phyloP scores from a whole-genome alignment of 192 early-diverging fungal genomes.

The Fimicolochytrium jonesii region DNA sequence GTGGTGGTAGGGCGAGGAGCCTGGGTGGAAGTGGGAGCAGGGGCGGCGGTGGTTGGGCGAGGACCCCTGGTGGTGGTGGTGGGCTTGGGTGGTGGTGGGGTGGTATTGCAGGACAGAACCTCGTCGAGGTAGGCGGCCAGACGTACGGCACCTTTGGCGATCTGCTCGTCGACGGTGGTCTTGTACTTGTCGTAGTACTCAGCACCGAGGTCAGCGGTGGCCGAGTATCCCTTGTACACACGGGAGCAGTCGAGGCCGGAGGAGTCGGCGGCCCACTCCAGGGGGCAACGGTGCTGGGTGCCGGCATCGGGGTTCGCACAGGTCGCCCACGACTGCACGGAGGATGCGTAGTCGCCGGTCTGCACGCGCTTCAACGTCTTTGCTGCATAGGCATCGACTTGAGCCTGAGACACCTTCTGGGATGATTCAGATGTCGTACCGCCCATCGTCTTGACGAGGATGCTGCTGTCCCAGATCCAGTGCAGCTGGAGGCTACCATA shows the following conservation, averaged over 20 bases:
- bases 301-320: slow-evolving; percentile 25
- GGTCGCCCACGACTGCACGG: slow-evolving; percentile 12
- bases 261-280: slow-evolving; percentile 33
- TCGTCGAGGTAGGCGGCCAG: slow-evolving; percentile 26
- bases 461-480: slow-evolving; percentile 16
- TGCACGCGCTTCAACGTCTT: slow-evolving; percentile 20
- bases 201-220: slow-evolving; percentile 7
- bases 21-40: neutral
- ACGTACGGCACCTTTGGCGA: slow-evolving; percentile 39
- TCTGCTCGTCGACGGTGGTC: slow-evolving; percentile 26
- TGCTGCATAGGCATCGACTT: slow-evolving; percentile 15
- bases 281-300: slow-evolving; percentile 19
- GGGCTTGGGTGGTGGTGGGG: neutral
- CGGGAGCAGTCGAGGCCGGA: slow-evolving; percentile 27
- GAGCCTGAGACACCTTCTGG: neutral
- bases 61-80: neutral
- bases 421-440: neutral
- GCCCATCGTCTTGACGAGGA: slow-evolving; percentile 16
- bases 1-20: neutral
- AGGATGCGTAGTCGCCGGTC: slow-evolving; percentile 11
- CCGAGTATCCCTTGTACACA: slow-evolving; percentile 22
- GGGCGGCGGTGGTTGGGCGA: neutral
- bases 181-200: slow-evolving; percentile 25
- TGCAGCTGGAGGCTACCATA: neutral
- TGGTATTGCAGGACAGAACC: slow-evolving; percentile 10